These are phyloP conservation scores for Actinomucor elegans DNA, from an alignment of 371 early-diverging fungal genomes.

Conservation along the genomic window DNA sequence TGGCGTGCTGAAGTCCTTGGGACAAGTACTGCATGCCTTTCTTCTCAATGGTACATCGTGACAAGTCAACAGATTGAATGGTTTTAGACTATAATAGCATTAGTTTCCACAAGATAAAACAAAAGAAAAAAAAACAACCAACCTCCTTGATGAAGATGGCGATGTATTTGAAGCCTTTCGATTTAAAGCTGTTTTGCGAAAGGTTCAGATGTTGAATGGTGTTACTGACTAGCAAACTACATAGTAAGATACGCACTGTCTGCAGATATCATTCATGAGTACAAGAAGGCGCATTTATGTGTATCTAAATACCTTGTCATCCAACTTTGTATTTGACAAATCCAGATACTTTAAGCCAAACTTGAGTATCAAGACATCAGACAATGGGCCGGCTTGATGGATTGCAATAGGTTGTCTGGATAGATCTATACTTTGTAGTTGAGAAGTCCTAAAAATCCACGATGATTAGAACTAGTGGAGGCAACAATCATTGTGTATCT, in stretches of 20 bases:
- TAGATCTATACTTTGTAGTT: slow-evolving; percentile 19
- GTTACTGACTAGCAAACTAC: slow-evolving; percentile 40
- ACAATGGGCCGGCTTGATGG: slow-evolving; percentile 22
- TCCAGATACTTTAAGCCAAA: slow-evolving; percentile 27
- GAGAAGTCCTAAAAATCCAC: not conserved
- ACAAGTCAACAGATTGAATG: slow-evolving; percentile 35
- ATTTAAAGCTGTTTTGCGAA: slow-evolving; percentile 34
- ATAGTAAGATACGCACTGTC: slow-evolving; percentile 38
- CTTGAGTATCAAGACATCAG: slow-evolving; percentile 28
- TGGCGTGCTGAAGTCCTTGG: slow-evolving; percentile 51
- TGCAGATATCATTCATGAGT: slow-evolving; percentile 2
- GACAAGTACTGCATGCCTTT: slow-evolving; percentile 56
- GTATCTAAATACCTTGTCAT: slow-evolving; percentile 32
- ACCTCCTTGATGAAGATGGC: slow-evolving; percentile 49
- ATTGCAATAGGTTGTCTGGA: slow-evolving; percentile 12
- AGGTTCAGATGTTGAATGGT: slow-evolving; percentile 27
- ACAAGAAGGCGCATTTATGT: not conserved
- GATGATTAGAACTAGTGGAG: not conserved
- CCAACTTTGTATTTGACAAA: slow-evolving; percentile 35
- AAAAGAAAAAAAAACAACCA: not conserved
- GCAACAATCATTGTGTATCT: slow-evolving; percentile 4
- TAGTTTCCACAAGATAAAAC: not conserved
- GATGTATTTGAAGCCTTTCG: slow-evolving; percentile 46
- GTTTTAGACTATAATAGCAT: slow-evolving; percentile 34
- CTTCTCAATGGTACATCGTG: slow-evolving; percentile 47